Conservation (phyloP, 805 yeast genomes). For the Deakozyma indianensis region DNA sequence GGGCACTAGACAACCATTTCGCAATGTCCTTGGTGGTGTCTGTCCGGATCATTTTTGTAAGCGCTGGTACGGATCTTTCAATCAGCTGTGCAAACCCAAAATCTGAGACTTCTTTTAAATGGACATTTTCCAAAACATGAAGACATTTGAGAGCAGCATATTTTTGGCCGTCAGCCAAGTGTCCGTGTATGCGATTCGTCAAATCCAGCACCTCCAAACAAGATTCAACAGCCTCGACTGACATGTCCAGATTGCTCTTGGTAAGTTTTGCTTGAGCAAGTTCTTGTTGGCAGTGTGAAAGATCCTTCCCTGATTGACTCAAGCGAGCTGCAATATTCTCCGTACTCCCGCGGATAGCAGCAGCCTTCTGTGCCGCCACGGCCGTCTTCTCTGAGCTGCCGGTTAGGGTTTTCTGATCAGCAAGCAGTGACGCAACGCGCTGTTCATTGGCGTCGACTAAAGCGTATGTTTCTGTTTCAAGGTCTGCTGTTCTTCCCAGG, state of each 20-base stretch:
- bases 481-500: neutral
- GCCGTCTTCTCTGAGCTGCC: neutral
- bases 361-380: neutral
- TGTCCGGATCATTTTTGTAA: conserved; percentile 55
- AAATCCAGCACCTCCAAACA: conserved; percentile 69
- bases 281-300: neutral
- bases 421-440: neutral
- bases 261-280: neutral
- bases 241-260: conserved; percentile 51
- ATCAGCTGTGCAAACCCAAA: conserved; percentile 63
- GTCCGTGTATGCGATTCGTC: conserved; percentile 66
- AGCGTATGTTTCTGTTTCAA: neutral
- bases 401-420: neutral
- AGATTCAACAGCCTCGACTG: conserved; percentile 48
- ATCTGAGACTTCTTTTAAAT: conserved; percentile 45
- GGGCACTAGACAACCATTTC: conserved; percentile 36
- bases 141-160: conserved; percentile 71
- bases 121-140: conserved; percentile 54
- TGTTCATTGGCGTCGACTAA: neutral
- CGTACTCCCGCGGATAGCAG: neutral
- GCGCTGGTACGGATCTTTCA: conserved; percentile 57
- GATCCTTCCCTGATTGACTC: neutral
- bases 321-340: neutral
- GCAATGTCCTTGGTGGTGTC: conserved; percentile 52
- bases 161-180: conserved; percentile 56